Percentiles rank a stretch among this genome's conserved stretches.
These are phyloP conservation scores for Phialophora macrospora DNA, from an alignment of 2,329 filamentous ascomycete species.

Conservation along the genomic window DNA sequence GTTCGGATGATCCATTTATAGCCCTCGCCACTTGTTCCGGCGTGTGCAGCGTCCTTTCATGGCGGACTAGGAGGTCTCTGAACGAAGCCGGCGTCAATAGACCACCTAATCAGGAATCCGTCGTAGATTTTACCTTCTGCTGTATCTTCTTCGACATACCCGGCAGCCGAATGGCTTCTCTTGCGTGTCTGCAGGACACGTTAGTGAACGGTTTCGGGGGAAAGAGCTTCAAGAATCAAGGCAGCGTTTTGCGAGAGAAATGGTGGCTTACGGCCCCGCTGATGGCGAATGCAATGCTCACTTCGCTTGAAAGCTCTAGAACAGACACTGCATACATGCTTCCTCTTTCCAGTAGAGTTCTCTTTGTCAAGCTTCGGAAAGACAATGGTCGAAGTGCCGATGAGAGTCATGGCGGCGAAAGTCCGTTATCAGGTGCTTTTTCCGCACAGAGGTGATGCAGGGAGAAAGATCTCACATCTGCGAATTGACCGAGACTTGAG, in stretches of 20 bases:
- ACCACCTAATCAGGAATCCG: neutral
- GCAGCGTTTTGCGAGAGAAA: neutral
- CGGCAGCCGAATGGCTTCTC: slow-evolving; percentile 44
- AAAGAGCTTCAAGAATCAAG: neutral
- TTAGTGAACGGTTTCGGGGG: slow-evolving; percentile 1
- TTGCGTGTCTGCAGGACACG: slow-evolving; percentile 39
- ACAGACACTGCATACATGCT: slow-evolving; percentile 42
- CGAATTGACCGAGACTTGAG: slow-evolving; percentile 11
- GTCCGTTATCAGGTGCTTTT: slow-evolving; percentile 7
- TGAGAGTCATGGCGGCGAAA: slow-evolving; percentile 25
- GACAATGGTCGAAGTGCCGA: slow-evolving; percentile 28
- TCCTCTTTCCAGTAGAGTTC: slow-evolving; percentile 24
- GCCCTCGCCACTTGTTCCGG: slow-evolving; percentile 38
- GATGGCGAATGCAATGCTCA: slow-evolving; percentile 46
- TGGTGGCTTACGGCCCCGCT: slow-evolving; percentile 41
- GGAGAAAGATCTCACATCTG: slow-evolving; percentile 7
- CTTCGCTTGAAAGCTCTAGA: slow-evolving; percentile 44
- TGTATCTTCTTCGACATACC: slow-evolving; percentile 45
- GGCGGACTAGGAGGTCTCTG: slow-evolving; percentile 46
- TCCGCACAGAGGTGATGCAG: neutral
- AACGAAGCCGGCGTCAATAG: slow-evolving; percentile 10
- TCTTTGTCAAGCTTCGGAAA: slow-evolving; percentile 33
- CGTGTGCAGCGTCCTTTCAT: slow-evolving; percentile 45
- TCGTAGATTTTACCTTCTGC: slow-evolving; percentile 41
- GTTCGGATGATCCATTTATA: slow-evolving; percentile 2